Evolutionary conservation across 306 rosid species (phyloP), one percentile per base, ranked within the genome.

Genomic region (Rosa lucieae): DNA sequence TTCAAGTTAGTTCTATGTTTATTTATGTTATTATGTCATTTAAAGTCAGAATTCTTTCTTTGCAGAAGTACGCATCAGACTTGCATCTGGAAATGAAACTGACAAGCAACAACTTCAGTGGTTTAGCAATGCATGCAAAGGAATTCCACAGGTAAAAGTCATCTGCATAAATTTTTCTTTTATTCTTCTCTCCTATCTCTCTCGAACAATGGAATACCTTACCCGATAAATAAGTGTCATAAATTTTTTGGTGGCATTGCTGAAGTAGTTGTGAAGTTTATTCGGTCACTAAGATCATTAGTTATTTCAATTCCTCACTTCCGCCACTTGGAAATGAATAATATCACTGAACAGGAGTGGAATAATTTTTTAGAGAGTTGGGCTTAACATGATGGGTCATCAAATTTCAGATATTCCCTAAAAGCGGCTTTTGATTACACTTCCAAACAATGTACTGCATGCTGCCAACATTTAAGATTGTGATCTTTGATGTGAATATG

Each of bases 61-160:
- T 81, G 56, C 89, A 96, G 99, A 83, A 92, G 80, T 91, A 70
- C 97, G 89, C 46, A 12, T 91, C 74, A 96, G 84, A 87, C 97
- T 96, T 89, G 98, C 91, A 42, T 87, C 99, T 79, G 98, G 86
- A 48, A 85, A 43, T 83, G 97, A 93, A 82, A 86, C 79, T 58
- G 93, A 92, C 82, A 84, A 73, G 86, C 93, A 89, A 81, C 99
- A 91, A 79, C 93, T 96, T 81, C 84, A 87, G 68, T 85, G 84
- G 92, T 93, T 96, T 86, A 91, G 91, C 81, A 85, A 93, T 86
- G 98, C 99, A 42, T 96, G 99, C 96, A 96, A 93, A 83, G 99
- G 99, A 89, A 96, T 93, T 81, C 92, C 97, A 29, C 92, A 87
- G 96, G 99, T 96, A 81, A 66, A 55, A 35, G 77, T 53, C 67